Base-by-base conservation (phyloP, 441 rosid genomes). In the Daphne laureola region DNA sequence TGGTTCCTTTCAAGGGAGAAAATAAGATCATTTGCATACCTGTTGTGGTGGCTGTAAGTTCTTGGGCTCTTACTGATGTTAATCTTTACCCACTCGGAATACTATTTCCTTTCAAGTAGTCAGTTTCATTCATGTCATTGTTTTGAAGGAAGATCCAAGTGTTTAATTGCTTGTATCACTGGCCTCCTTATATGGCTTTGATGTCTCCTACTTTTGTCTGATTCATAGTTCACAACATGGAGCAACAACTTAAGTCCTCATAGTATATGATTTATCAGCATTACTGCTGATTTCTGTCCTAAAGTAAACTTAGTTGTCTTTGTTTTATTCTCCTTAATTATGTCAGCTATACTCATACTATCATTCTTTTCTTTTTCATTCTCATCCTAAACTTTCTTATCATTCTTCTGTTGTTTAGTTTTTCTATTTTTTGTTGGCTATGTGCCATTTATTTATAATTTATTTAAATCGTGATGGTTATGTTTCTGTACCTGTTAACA, bases 11-110 rank as follows among this genome's bases (percentile, higher is more conserved):
- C 64, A 71, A 80, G 62, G 89, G 72, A 42, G 69, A 58, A 38
- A 59, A 67, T 63, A 78, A 76, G 69, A 46, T 94, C 49, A 66
- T 76, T 46, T 67, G 63, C 66, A 71, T 94, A 58, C 98, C 99
- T 53, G 83, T 68, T 14, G 82, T 90, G 57, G 96, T 88, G 55
- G 98, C 84, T 17, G 99, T 94, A 80, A 85, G 98, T 51, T 6
- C 49, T 51, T 41, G n/a, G 41, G 35, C 8, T 52, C 12, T 17
- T 55, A 60, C 21, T 38, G 49, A 51, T 42, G 18, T 49, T 54
- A 43, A 45, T n/a, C 5, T 58, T 41, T 42, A 12, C 43, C 26
- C 26, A 43, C 31, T 27, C 17, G 3, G 31, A 6, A 50, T 15
- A 4, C 43, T 25, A 1, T 31, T 31, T 31, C 38, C 38, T 31